Evolutionary conservation across 345 rosid species (phyloP).

Genomic region (Iberis pinnata): DNA sequence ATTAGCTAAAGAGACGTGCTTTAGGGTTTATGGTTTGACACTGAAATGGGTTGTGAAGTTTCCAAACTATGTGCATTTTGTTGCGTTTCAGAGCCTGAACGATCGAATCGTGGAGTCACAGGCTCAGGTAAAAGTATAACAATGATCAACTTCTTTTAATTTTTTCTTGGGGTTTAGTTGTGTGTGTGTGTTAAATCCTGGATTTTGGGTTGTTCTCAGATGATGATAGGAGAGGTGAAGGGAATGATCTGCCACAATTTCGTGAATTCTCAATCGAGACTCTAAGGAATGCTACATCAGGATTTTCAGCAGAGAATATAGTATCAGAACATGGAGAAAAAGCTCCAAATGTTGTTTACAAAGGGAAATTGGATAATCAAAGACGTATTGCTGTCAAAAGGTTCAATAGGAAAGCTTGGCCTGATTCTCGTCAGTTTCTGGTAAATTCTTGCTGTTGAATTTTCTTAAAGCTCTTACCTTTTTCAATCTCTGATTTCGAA

Average conservation of each 20-base stretch:
- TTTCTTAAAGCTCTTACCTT: slow-evolving; percentile 9
- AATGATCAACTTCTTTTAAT: neutral
- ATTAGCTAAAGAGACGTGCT: neutral
- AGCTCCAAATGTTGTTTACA: slow-evolving; percentile 93
- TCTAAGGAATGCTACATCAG: slow-evolving; percentile 76
- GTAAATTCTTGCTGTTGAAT: slow-evolving; percentile 31
- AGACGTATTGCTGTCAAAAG: slow-evolving; percentile 81
- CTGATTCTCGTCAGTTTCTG: slow-evolving; percentile 80
- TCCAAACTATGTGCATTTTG: slow-evolving; percentile 61
- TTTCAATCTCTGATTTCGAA: slow-evolving; percentile 3
- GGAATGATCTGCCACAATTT: slow-evolving; percentile 49
- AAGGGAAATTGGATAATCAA: slow-evolving; percentile 78
- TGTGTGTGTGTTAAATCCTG: neutral
- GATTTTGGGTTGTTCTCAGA: slow-evolving; percentile 32
- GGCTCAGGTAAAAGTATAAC: slow-evolving; percentile 47
- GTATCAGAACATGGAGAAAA: slow-evolving; percentile 94
- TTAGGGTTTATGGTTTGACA: slow-evolving; percentile 33
- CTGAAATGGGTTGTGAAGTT: slow-evolving; percentile 45
- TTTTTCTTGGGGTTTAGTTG: neutral
- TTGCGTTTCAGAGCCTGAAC: slow-evolving; percentile 49
- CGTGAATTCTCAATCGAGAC: slow-evolving; percentile 70
- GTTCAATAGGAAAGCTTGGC: slow-evolving; percentile 86
- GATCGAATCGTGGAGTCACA: slow-evolving; percentile 54
- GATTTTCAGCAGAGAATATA: slow-evolving; percentile 80
- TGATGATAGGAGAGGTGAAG: slow-evolving; percentile 41